Conservation (phyloP, 2,329 filamentous ascomycete genomes). For the Claviceps arundinis region DNA sequence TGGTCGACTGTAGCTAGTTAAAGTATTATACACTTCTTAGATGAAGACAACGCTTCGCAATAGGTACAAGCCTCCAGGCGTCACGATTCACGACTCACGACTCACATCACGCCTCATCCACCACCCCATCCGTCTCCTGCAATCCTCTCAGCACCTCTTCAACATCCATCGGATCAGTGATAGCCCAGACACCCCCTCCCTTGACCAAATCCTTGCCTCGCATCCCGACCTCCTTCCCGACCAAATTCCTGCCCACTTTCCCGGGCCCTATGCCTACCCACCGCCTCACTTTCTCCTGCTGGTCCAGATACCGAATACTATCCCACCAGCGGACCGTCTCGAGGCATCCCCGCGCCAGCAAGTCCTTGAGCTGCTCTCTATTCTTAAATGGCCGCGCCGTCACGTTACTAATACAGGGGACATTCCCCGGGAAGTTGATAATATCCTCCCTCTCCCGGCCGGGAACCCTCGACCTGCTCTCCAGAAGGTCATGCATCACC, state of each 20-base stretch:
- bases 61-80: neutral
- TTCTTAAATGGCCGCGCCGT: conserved; percentile 64
- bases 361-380: conserved; percentile 61
- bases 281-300: conserved; percentile 64
- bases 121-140: conserved; percentile 46
- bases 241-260: conserved; percentile 83
- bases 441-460: conserved; percentile 47
- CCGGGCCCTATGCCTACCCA: conserved; percentile 92
- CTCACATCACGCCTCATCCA: conserved; percentile 26
- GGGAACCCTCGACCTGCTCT: conserved; percentile 39
- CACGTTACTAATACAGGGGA: conserved; percentile 80
- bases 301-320: conserved; percentile 77
- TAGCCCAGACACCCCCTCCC: conserved; percentile 85
- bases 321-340: conserved; percentile 94
- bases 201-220: conserved; percentile 63
- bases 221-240: conserved; percentile 92
- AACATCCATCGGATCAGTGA: conserved; percentile 66
- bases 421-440: conserved; percentile 58
- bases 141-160: conserved; percentile 53
- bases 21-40: no score
- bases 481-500: conserved; percentile 57
- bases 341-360: conserved; percentile 70
- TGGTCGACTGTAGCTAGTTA: no score
- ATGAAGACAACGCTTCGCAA: neutral
- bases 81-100: no score